Conservation (phyloP, 2,329 filamentous ascomycete genomes). For the Domatiomyces globalis region DNA sequence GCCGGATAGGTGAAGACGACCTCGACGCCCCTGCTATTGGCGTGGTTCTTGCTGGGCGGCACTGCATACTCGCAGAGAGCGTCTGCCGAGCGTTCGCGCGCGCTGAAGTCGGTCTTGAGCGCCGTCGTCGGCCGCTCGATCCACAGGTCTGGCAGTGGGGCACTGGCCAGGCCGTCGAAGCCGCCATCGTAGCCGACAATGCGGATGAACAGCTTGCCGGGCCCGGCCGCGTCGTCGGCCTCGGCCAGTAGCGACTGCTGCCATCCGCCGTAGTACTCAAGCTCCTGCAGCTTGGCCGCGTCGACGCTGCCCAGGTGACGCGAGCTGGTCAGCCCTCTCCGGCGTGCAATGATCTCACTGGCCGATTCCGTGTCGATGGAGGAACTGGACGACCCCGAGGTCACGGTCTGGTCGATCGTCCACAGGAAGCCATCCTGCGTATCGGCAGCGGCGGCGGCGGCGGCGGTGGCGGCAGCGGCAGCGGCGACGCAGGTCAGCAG, state of each 20-base stretch:
- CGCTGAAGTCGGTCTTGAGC: conserved; percentile 15
- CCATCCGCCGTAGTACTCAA: conserved; percentile 47
- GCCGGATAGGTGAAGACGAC: conserved; percentile 16
- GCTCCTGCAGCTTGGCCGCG: conserved; percentile 39
- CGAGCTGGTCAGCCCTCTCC: conserved; percentile 37
- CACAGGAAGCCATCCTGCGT: conserved; percentile 18
- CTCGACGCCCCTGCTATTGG: conserved; percentile 12
- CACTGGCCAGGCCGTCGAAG: conserved; percentile 10
- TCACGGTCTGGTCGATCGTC: conserved; percentile 14
- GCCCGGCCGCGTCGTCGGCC: conserved; percentile 8
- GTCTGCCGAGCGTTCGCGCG: conserved; percentile 8
- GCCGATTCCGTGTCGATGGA: conserved; percentile 22
- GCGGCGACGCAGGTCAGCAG: not conserved
- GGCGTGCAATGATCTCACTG: conserved; percentile 29
- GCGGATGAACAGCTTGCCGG: conserved; percentile 23
- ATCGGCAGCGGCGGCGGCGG: conserved; percentile 3
- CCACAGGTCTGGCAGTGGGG: conserved; percentile 15
- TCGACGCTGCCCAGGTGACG: conserved; percentile 27
- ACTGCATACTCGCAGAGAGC: conserved; percentile 16
- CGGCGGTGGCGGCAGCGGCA: not conserved
- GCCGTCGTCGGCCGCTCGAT: conserved; percentile 14
- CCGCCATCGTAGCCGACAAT: conserved; percentile 15
- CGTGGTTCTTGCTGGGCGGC: conserved; percentile 10
- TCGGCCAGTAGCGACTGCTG: conserved; percentile 39
- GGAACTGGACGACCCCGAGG: conserved; percentile 8